Conservation (phyloP, 345 rosid genomes). For the Ceriops tagal region DNA sequence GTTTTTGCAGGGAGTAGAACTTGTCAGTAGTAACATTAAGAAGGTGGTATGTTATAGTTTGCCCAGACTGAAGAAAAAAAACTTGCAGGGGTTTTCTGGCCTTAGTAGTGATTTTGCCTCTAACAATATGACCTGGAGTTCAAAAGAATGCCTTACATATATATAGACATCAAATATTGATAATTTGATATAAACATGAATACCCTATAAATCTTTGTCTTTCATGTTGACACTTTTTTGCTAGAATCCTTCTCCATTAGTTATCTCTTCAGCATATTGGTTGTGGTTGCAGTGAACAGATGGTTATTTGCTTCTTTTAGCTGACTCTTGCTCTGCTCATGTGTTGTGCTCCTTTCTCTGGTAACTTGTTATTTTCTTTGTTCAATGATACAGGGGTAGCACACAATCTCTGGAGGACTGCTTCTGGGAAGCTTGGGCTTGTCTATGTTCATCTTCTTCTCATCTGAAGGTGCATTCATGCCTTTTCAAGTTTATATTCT, state of each 20-base stretch:
- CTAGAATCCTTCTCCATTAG: background rate
- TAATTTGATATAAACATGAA: background rate
- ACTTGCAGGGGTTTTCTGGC: no score
- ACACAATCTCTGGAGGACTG: constrained; percentile 76
- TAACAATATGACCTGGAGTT: no score
- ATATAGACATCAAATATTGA: background rate
- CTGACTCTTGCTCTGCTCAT: background rate
- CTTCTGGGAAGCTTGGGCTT: constrained; percentile 99
- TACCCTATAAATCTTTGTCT: background rate
- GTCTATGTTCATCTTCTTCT: constrained; percentile 84
- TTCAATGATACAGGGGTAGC: constrained; percentile 47
- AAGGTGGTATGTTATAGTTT: background rate
- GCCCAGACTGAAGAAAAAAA: background rate
- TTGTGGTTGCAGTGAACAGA: background rate
- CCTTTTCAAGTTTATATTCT: constrained; percentile 14
- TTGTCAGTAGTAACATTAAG: no score
- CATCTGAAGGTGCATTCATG: constrained; percentile 59
- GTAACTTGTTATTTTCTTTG: constrained; percentile 10
- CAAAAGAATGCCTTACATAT: background rate
- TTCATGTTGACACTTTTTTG: background rate
- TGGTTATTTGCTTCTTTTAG: background rate
- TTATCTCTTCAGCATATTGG: background rate
- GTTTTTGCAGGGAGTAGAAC: no score
- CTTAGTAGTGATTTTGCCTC: no score
- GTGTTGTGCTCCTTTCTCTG: constrained; percentile 6